Evolutionary conservation across 2,329 filamentous ascomycete species (phyloP).

Genomic region (Clathrospora elynae): DNA sequence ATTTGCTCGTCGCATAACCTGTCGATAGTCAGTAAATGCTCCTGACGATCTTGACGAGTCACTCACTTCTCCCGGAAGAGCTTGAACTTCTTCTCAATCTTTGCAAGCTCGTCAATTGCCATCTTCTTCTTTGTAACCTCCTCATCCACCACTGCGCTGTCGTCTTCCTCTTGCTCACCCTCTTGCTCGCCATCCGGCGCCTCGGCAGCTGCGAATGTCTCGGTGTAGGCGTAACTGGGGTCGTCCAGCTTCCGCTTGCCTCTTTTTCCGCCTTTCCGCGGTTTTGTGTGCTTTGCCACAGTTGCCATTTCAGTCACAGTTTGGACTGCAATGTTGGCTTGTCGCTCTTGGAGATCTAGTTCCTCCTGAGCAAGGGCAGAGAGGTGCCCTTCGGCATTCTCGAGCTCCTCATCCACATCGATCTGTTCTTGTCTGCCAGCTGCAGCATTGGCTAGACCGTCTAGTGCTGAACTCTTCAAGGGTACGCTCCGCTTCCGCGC

Average conservation of each 20-base stretch:
- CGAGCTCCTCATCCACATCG: slow-evolving; percentile 58
- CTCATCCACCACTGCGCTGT: slow-evolving; percentile 44
- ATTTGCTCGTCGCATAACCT: slow-evolving; percentile 90
- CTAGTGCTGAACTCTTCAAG: slow-evolving; percentile 28
- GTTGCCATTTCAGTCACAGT: slow-evolving; percentile 41
- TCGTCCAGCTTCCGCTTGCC: slow-evolving; percentile 60
- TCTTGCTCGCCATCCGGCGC: slow-evolving; percentile 62
- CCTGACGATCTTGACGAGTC: not conserved
- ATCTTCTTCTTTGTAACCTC: slow-evolving; percentile 74
- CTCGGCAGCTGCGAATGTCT: slow-evolving; percentile 65
- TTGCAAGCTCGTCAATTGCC: slow-evolving; percentile 77
- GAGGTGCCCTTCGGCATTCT: slow-evolving; percentile 49
- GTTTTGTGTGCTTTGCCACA: slow-evolving; percentile 45
- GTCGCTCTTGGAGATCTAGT: slow-evolving; percentile 42
- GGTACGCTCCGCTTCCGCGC: slow-evolving; percentile 46
- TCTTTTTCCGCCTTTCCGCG: slow-evolving; percentile 48
- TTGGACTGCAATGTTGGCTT: slow-evolving; percentile 42
- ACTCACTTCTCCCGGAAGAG: slow-evolving; percentile 78
- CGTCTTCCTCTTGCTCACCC: slow-evolving; percentile 54
- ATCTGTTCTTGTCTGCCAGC: slow-evolving; percentile 35
- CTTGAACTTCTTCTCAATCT: slow-evolving; percentile 87
- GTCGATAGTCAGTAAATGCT: slow-evolving; percentile 28
- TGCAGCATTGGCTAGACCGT: slow-evolving; percentile 40
- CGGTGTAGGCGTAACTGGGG: slow-evolving; percentile 24
- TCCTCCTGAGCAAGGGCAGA: slow-evolving; percentile 41